phyloP scores from a whole-genome alignment of 2,329 filamentous ascomycete genomes.

The Trichoderma citrinoviride region DNA sequence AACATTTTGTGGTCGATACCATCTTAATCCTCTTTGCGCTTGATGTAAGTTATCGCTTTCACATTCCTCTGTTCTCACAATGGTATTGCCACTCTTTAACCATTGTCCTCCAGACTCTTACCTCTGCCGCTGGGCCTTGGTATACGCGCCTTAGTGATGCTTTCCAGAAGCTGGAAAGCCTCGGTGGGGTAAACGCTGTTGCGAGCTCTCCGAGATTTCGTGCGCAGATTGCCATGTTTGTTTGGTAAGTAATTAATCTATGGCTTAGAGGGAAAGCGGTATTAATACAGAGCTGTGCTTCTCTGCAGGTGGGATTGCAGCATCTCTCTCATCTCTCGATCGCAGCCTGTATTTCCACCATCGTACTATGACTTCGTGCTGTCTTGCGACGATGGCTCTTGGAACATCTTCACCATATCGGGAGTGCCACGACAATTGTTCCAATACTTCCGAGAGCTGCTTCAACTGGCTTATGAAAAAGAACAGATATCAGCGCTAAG shows the following conservation, averaged over 20 bases:
- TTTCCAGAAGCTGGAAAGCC: conserved; percentile 12
- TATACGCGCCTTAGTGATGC: conserved; percentile 13
- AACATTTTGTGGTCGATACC: conserved; percentile 8
- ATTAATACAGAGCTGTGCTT: neutral
- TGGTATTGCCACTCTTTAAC: neutral
- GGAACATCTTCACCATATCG: conserved; percentile 11
- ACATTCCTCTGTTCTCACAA: neutral
- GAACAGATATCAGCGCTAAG: conserved; percentile 19
- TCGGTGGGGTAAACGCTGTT: conserved; percentile 13
- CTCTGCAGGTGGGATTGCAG: conserved; percentile 17
- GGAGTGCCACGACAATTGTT: conserved; percentile 20
- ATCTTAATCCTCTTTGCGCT: conserved; percentile 14
- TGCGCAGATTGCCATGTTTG: conserved; percentile 21
- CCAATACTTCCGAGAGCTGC: conserved; percentile 16
- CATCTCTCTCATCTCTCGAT: conserved; percentile 12
- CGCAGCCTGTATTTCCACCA: conserved; percentile 4
- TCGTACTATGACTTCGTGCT: conserved; percentile 14
- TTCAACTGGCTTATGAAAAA: conserved; percentile 15
- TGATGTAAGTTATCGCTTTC: conserved; percentile 2
- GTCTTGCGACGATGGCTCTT: conserved; percentile 3
- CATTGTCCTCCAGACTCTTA: neutral
- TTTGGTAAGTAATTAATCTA: conserved; percentile 10
- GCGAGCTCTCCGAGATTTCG: neutral
- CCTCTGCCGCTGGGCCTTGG: conserved; percentile 20
- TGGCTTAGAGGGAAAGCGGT: neutral